phyloP scores from a whole-genome alignment of 495 filamentous ascomycete genomes.

The Penicillium mononematosum region DNA sequence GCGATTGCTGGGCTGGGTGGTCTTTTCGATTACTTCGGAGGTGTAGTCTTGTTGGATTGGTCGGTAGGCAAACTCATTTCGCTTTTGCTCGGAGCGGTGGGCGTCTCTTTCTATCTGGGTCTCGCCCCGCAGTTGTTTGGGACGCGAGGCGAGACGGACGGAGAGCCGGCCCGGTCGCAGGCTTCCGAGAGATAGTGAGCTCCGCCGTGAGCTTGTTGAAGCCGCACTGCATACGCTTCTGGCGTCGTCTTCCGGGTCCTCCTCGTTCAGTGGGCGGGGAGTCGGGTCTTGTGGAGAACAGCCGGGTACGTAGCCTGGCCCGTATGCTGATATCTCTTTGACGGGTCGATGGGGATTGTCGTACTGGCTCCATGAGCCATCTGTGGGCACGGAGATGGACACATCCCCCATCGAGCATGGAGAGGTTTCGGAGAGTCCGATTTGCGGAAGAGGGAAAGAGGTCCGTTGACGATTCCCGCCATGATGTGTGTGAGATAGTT shows the following conservation, averaged over 20 bases:
- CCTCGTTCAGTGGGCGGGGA: not conserved
- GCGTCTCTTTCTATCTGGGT: conserved; percentile 8
- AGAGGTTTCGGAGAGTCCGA: conserved; percentile 30
- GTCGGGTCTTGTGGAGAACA: conserved; percentile 15
- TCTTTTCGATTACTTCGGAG: conserved; percentile 31
- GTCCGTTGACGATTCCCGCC: conserved; percentile 32
- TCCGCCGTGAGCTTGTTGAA: conserved; percentile 19
- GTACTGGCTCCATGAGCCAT: conserved; percentile 45
- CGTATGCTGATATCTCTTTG: conserved; percentile 23
- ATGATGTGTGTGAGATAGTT: conserved; percentile 17
- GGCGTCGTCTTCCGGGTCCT: conserved; percentile 16
- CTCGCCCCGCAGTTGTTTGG: conserved; percentile 20
- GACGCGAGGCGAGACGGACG: conserved; percentile 31
- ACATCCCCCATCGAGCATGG: conserved; percentile 43
- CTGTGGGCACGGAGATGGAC: conserved; percentile 37
- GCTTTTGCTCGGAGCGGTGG: conserved; percentile 13
- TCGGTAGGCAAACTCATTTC: conserved; percentile 37
- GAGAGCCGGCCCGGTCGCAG: conserved; percentile 36
- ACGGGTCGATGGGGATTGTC: conserved; percentile 33
- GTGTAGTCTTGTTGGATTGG: conserved; percentile 38
- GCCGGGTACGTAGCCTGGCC: conserved; percentile 32
- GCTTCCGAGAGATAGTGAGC: conserved; percentile 28
- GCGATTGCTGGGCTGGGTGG: conserved; percentile 14
- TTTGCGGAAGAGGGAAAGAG: conserved; percentile 38
- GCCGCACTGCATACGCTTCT: conserved; percentile 8